Conservation (phyloP, 208 protist species). For the Trypanosoma grayi region DNA sequence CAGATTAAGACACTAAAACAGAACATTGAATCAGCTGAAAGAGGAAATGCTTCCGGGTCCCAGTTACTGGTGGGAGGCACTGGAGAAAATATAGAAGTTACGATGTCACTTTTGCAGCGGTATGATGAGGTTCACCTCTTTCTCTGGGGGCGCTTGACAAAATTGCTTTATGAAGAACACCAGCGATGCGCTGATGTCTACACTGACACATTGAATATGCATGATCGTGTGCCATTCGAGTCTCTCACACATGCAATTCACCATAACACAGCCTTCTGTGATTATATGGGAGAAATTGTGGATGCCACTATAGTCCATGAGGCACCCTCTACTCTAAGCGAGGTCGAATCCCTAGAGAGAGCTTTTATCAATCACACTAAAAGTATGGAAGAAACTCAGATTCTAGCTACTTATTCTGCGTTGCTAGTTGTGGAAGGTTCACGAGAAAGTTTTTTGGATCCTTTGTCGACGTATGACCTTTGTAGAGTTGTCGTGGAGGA, state of each 20-base stretch:
- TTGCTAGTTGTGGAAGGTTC: conserved; percentile 76
- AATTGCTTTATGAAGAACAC: conserved; percentile 66
- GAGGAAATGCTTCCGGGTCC: background rate
- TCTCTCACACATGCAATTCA: conserved; percentile 68
- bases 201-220: conserved; percentile 64
- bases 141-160: conserved; percentile 47
- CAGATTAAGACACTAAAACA: conserved; percentile 20
- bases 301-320: conserved; percentile 39
- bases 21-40: conserved; percentile 1
- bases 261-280: conserved; percentile 78
- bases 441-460: conserved; percentile 78
- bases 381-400: conserved; percentile 51
- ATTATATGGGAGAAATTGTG: conserved; percentile 68
- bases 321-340: background rate
- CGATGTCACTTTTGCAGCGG: background rate
- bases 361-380: conserved; percentile 38
- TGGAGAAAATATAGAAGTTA: conserved; percentile 7
- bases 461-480: conserved; percentile 72
- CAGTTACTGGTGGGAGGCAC: background rate
- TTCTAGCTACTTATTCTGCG: conserved; percentile 53
- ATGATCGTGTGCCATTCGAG: conserved; percentile 77
- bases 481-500: conserved; percentile 69
- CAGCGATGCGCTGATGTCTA: conserved; percentile 66
- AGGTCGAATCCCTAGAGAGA: conserved; percentile 13
- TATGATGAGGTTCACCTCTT: conserved; percentile 32